Conservation (phyloP, 129 eudicot genomes). For the Ambrosia trifida region DNA sequence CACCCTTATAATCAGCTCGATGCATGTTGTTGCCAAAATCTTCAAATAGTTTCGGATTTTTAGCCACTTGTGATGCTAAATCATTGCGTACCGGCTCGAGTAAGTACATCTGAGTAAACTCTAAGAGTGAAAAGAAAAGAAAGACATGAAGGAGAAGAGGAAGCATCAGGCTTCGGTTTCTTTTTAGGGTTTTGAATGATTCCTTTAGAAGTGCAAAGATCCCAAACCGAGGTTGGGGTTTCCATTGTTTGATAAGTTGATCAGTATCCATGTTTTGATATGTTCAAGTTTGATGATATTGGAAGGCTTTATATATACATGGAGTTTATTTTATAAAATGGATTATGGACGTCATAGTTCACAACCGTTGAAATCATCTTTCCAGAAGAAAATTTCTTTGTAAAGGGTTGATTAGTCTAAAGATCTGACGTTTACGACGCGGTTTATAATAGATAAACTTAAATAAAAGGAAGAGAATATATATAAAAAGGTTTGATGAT, state of each 20-base stretch:
- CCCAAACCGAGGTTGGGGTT: conserved; percentile 20
- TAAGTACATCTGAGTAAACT: conserved; percentile 17
- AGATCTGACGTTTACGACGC: not conserved
- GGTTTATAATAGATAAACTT: conserved; percentile 1
- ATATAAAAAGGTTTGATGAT: not conserved
- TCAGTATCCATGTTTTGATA: conserved; percentile 6
- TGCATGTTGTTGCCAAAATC: conserved; percentile 1
- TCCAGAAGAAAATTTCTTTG: not conserved
- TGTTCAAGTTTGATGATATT: not conserved
- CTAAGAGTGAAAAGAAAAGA: conserved; percentile 29
- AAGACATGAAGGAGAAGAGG: conserved; percentile 30
- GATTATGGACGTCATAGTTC: not conserved
- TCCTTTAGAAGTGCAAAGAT: conserved; percentile 25
- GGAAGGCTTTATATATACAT: conserved; percentile 3
- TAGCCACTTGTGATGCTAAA: not conserved
- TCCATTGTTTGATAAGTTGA: conserved; percentile 4
- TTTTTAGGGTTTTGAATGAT: conserved; percentile 29
- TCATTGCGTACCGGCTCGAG: conserved; percentile 19
- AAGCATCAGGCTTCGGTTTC: conserved; percentile 1
- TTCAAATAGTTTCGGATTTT: conserved; percentile 17
- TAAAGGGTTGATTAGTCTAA: conserved; percentile 1
- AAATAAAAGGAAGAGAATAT: not conserved
- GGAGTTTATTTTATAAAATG: conserved; percentile 2
- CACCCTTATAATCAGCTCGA: not conserved
- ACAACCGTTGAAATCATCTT: conserved; percentile 16